A percentile compares a stretch with the other conserved stretches of the same genome.
phyloP scores from a whole-genome alignment of 371 early-diverging fungal genomes.

The Lichtheimia ornata region DNA sequence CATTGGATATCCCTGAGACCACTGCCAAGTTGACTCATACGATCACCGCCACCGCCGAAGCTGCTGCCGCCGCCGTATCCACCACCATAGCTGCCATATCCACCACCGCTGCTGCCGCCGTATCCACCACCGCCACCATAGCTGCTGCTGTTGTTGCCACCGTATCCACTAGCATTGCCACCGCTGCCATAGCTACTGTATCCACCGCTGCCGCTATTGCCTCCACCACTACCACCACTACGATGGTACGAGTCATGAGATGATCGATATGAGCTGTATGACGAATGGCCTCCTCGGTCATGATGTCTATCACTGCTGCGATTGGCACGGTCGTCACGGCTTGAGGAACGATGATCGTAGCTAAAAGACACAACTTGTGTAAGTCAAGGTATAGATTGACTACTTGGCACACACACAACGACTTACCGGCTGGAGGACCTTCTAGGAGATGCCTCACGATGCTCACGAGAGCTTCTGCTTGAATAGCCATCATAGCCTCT shows the following conservation, averaged over 20 bases:
- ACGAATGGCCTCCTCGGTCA: slow-evolving; percentile 28
- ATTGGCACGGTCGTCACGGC: slow-evolving; percentile 37
- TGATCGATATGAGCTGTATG: slow-evolving; percentile 35
- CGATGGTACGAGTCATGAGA: slow-evolving; percentile 20
- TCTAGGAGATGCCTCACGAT: slow-evolving; percentile 40
- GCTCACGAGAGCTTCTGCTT: slow-evolving; percentile 23
- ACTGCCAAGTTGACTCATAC: slow-evolving; percentile 63
- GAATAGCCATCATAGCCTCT: slow-evolving; percentile 16
- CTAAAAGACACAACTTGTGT: slow-evolving; percentile 14
- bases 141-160: slow-evolving; percentile 23
- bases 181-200: slow-evolving; percentile 22
- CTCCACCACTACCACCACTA: slow-evolving; percentile 17
- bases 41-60: slow-evolving; percentile 53
- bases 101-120: slow-evolving; percentile 36
- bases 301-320: no score
- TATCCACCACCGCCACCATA: slow-evolving; percentile 17
- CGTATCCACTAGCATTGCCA: slow-evolving; percentile 22
- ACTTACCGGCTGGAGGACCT: slow-evolving; percentile 43
- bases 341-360: slow-evolving; percentile 39
- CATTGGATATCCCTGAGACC: slow-evolving; percentile 68
- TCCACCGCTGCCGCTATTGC: slow-evolving; percentile 18
- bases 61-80: slow-evolving; percentile 32
- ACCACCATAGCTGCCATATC: slow-evolving; percentile 40
- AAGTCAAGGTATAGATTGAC: not conserved
- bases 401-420: not conserved